These are phyloP conservation scores for Protostelium mycophagum DNA, from an alignment of 78 protist genomes.

Conservation along the genomic window DNA sequence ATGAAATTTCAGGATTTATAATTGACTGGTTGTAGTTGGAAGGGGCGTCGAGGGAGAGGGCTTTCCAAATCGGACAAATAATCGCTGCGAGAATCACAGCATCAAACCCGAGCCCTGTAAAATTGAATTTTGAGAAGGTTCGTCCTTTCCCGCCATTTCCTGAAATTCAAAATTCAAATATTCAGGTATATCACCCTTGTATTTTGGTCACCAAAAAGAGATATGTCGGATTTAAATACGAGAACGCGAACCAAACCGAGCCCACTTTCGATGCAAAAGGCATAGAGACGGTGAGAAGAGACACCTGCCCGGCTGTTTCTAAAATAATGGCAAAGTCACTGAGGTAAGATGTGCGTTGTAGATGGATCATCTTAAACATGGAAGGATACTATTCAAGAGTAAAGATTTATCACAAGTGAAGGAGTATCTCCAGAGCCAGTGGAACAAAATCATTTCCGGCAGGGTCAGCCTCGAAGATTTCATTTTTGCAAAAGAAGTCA, in stretches of 20 bases:
- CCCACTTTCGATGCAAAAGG: slow-evolving; percentile 93
- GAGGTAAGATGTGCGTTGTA: not conserved
- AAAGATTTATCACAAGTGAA: slow-evolving; percentile 73
- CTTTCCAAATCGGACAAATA: slow-evolving; percentile 74
- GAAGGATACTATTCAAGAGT: slow-evolving; percentile 68
- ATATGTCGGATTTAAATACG: slow-evolving; percentile 84
- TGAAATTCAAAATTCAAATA: not conserved
- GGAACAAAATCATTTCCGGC: slow-evolving; percentile 47
- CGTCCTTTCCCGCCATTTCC: not conserved
- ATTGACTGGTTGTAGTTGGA: slow-evolving; percentile 11
- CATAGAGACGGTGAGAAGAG: slow-evolving; percentile 92
- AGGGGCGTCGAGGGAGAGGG: slow-evolving; percentile 69
- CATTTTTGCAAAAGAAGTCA: slow-evolving; percentile 83
- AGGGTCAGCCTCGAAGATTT: slow-evolving; percentile 56
- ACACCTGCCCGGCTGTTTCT: slow-evolving; percentile 75
- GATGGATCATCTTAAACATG: not conserved
- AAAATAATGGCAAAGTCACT: slow-evolving; percentile 56
- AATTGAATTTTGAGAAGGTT: slow-evolving; percentile 82
- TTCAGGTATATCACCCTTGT: slow-evolving; percentile 90
- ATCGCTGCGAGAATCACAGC: slow-evolving; percentile 82
- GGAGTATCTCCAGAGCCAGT: slow-evolving; percentile 50
- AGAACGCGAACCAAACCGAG: slow-evolving; percentile 23
- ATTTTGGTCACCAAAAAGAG: slow-evolving; percentile 90
- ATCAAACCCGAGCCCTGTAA: slow-evolving; percentile 81
- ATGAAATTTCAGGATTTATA: slow-evolving; percentile 2